These are phyloP conservation scores for Penicillium desertorum DNA, from an alignment of 495 filamentous ascomycete genomes.

Conservation along the genomic window DNA sequence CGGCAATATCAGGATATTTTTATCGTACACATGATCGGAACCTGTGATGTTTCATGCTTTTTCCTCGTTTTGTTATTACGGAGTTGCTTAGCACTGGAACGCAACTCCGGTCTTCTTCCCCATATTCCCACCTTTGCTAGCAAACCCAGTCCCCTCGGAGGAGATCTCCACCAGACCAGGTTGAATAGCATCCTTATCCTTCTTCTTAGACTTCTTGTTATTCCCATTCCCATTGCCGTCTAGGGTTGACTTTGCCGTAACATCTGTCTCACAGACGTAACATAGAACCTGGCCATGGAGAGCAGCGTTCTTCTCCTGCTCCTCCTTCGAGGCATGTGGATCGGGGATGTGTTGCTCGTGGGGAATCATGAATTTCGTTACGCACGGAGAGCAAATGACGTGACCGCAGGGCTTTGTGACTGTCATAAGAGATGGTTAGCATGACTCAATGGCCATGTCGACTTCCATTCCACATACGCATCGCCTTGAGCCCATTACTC, in stretches of 20 bases:
- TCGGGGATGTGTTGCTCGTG: slow-evolving; percentile 50
- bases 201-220: slow-evolving; percentile 45
- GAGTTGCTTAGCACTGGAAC: slow-evolving; percentile 69
- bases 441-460: background rate
- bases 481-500: slow-evolving; percentile 78
- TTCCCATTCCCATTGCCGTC: slow-evolving; percentile 21
- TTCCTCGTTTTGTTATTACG: background rate
- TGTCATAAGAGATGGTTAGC: slow-evolving; percentile 12
- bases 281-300: slow-evolving; percentile 57
- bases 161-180: slow-evolving; percentile 82
- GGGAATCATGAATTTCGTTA: slow-evolving; percentile 80
- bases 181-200: slow-evolving; percentile 53
- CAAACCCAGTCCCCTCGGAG: slow-evolving; percentile 91
- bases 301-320: slow-evolving; percentile 43
- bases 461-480: slow-evolving; percentile 46
- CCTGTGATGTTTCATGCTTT: background rate
- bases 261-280: slow-evolving; percentile 84
- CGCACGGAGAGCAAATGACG: slow-evolving; percentile 86
- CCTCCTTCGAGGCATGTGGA: slow-evolving; percentile 61
- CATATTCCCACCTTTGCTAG: slow-evolving; percentile 76
- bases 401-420: slow-evolving; percentile 93
- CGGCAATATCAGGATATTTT: slow-evolving; percentile 15
- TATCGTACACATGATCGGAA: slow-evolving; percentile 10
- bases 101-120: slow-evolving; percentile 77
- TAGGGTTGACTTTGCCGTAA: slow-evolving; percentile 44